A percentile compares a stretch with the other conserved stretches of the same genome.
Evolutionary conservation across 2,329 filamentous ascomycete genomes (phyloP).

Genomic region (Escovopsis weberi): DNA sequence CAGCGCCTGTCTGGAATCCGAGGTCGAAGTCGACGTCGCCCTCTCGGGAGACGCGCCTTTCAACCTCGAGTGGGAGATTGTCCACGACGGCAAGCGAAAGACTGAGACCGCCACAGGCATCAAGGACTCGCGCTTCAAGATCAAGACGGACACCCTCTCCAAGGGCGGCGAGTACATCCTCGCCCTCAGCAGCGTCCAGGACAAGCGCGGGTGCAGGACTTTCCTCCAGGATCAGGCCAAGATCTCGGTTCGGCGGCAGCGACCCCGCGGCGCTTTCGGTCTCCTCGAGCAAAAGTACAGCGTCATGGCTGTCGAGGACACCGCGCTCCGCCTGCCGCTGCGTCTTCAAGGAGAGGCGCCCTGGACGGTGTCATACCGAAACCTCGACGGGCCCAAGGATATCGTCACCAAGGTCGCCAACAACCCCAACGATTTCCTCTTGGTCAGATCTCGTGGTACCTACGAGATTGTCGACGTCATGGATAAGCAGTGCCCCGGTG

Average conservation of each 20-base stretch:
- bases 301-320: slow-evolving; percentile 63
- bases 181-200: slow-evolving; percentile 72
- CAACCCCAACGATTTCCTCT: slow-evolving; percentile 51
- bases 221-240: slow-evolving; percentile 73
- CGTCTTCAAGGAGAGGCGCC: slow-evolving; percentile 74
- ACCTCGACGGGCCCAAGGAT: slow-evolving; percentile 37
- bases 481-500: slow-evolving; percentile 71
- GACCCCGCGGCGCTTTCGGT: slow-evolving; percentile 76
- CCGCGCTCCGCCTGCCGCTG: slow-evolving; percentile 60
- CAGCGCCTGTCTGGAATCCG: slow-evolving; percentile 70
- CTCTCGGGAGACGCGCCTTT: slow-evolving; percentile 78
- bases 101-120: slow-evolving; percentile 53
- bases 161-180: slow-evolving; percentile 85
- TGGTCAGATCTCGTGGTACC: slow-evolving; percentile 51
- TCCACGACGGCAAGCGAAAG: slow-evolving; percentile 75
- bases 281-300: slow-evolving; percentile 66
- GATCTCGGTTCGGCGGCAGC: slow-evolving; percentile 76
- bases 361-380: slow-evolving; percentile 68
- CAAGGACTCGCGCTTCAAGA: slow-evolving; percentile 45
- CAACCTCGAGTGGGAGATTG: slow-evolving; percentile 79
- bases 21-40: slow-evolving; percentile 57
- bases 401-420: slow-evolving; percentile 34
- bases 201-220: slow-evolving; percentile 74
- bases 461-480: slow-evolving; percentile 69
- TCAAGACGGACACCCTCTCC: slow-evolving; percentile 58